Evolutionary conservation across 208 protist species (phyloP).

Genomic region (Wallacemonas sp.): DNA sequence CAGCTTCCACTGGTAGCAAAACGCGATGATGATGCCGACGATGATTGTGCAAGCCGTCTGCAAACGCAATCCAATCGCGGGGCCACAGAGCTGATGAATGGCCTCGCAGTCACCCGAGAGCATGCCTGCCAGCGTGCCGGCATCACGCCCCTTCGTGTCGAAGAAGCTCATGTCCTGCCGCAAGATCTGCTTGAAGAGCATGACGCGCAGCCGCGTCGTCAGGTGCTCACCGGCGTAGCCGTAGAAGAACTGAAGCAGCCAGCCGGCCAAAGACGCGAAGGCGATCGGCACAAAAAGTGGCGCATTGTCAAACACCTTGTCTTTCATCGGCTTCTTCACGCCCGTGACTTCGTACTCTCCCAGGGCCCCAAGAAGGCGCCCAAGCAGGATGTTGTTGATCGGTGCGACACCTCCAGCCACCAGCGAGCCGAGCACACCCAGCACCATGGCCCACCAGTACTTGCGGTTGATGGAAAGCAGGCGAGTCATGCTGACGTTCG

Average conservation of each 20-base stretch:
- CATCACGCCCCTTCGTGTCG: conserved; percentile 66
- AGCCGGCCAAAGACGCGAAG: conserved; percentile 29
- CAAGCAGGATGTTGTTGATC: conserved; percentile 44
- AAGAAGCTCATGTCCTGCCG: conserved; percentile 88
- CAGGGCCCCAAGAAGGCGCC: conserved; percentile 38
- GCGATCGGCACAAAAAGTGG: conserved; percentile 54
- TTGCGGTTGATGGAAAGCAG: conserved; percentile 37
- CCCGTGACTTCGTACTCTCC: conserved; percentile 25
- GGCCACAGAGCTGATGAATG: conserved; percentile 73
- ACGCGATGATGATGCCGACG: conserved; percentile 54
- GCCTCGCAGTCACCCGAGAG: conserved; percentile 81
- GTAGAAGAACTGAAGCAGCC: conserved; percentile 59
- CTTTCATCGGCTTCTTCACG: conserved; percentile 27
- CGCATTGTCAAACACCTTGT: conserved; percentile 37
- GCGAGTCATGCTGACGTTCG: conserved; percentile 37
- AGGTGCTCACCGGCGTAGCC: conserved; percentile 71
- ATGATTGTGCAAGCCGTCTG: conserved; percentile 46
- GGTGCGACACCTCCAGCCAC: conserved; percentile 36
- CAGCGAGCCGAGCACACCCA: conserved; percentile 56
- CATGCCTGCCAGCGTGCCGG: conserved; percentile 65
- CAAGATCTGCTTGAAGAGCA: conserved; percentile 69
- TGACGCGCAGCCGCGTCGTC: conserved; percentile 57
- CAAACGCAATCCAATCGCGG: conserved; percentile 55
- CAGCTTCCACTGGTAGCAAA: conserved; percentile 75
- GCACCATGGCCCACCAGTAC: conserved; percentile 29